Evolutionary conservation across 495 filamentous ascomycete species (phyloP), one percentile per base, ranked within the genome.

Genomic region (Penicillium ucsense): DNA sequence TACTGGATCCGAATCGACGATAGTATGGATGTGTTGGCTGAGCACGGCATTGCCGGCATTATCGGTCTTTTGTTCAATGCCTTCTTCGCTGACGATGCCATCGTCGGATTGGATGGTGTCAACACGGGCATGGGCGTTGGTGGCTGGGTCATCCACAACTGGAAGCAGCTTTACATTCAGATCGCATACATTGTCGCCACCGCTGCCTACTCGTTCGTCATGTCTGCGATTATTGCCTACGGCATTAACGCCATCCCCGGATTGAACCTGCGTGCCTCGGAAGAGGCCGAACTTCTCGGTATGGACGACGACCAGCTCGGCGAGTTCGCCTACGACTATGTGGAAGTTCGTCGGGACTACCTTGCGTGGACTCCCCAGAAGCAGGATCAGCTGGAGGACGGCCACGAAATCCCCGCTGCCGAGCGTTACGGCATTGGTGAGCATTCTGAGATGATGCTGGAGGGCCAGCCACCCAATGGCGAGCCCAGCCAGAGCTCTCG

Each of bases 271-370:
- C 86, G 92, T 39, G 92, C 92, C 8, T 87, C 82, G 32, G 88
- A 94, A 57, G 87, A 98, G 70, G 92, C 94, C n/a, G 92, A 98
- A 66, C 79, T 98, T 12, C 80, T 97, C 43, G 92, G 92, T 47
- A 95, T 97, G 90, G 92, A 98, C 56, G 94, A 97, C 63, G 92
- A 98, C 71, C 92, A 98, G 63, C 84, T 96, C 33, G 92, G 92
- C 61, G 92, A 98, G 67, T 98, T 98, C 61, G 94, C 92, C 5
- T 98, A 98, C 72, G 92, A 98, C 68, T 98, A 98, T 65, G 92
- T 98, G 55, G 92, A 98, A 74, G 92, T 98, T 50, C 84, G 92
- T 48, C 82, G 92, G 50, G 92, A 98, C 64, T 98, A 95, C 73
- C 80, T 96, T 10, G 92, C 92, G 39, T 98, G 92, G 92, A 95